These are phyloP conservation scores for Diaporthe humulicola DNA, from an alignment of 2,329 filamentous ascomycete species.

Conservation along the genomic window DNA sequence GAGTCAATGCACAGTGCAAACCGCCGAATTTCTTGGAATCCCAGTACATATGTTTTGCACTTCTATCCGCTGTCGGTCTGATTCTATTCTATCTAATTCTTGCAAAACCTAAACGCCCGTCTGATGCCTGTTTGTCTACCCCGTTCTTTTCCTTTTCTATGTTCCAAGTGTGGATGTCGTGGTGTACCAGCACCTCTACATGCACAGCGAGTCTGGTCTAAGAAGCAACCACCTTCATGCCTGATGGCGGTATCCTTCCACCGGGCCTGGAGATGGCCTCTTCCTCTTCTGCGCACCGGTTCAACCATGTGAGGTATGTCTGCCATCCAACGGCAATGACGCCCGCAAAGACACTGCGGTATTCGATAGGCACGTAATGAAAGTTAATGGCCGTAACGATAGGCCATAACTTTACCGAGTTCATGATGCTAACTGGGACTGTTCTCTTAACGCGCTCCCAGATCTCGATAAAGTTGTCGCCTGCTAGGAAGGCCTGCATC, in stretches of 20 bases:
- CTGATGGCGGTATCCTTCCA: slow-evolving; percentile 31
- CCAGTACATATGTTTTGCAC: background rate
- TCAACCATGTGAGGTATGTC: slow-evolving; percentile 87
- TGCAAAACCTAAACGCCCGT: slow-evolving; percentile 32
- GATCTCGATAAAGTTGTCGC: slow-evolving; percentile 73
- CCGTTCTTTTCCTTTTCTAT: background rate
- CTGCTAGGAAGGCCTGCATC: slow-evolving; percentile 80
- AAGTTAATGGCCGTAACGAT: slow-evolving; percentile 89
- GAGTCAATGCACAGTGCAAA: slow-evolving; percentile 24
- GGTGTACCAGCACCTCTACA: background rate
- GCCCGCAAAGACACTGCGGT: slow-evolving; percentile 84
- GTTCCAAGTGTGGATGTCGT: background rate
- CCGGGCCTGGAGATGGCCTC: slow-evolving; percentile 50
- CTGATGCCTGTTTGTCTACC: background rate
- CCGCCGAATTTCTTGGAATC: no score
- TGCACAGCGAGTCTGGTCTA: background rate
- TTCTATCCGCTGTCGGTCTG: background rate
- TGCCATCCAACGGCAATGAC: slow-evolving; percentile 91
- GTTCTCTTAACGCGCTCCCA: slow-evolving; percentile 80
- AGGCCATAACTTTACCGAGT: slow-evolving; percentile 90
- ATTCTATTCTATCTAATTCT: background rate
- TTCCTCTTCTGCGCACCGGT: slow-evolving; percentile 76
- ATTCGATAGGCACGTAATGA: slow-evolving; percentile 83
- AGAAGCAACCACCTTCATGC: slow-evolving; percentile 10
- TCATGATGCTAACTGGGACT: slow-evolving; percentile 81